Evolutionary conservation across 192 early-diverging fungal genomes (phyloP).

Genomic region (Gonapodya sp.): DNA sequence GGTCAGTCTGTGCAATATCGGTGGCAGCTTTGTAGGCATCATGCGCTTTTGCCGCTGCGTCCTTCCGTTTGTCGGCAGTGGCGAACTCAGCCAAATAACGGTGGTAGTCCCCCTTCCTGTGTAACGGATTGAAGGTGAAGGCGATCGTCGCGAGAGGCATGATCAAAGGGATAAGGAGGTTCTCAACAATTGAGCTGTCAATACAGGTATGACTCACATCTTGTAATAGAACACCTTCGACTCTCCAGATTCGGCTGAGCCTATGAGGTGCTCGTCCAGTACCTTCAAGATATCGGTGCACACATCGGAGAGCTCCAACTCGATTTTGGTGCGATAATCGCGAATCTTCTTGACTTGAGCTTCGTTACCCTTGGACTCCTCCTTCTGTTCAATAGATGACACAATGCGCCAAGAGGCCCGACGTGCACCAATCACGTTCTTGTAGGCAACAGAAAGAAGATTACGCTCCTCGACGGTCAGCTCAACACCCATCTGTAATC

Average conservation of each 20-base stretch:
- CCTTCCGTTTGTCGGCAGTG: constrained; percentile 72
- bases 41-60: constrained; percentile 72
- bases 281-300: constrained; percentile 93
- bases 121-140: neutral
- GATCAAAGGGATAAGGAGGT: neutral
- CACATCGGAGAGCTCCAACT: constrained; percentile 86
- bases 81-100: constrained; percentile 98
- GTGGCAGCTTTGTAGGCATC: constrained; percentile 92
- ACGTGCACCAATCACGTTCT: constrained; percentile 99
- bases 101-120: constrained; percentile 97
- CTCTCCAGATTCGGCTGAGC: constrained; percentile 84
- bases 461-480: constrained; percentile 98
- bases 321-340: constrained; percentile 90
- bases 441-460: constrained; percentile 96
- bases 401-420: constrained; percentile 99
- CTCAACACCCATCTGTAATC: constrained; percentile 67
- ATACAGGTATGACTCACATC: constrained; percentile 54
- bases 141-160: neutral
- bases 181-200: neutral
- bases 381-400: constrained; percentile 99
- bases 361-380: constrained; percentile 86
- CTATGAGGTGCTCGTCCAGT: constrained; percentile 82
- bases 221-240: constrained; percentile 99
- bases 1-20: constrained; percentile 86
- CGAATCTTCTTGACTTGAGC: constrained; percentile 87